Conservation (phyloP, 2,329 filamentous ascomycete species). For the Tolypocladium ovalisporum region DNA sequence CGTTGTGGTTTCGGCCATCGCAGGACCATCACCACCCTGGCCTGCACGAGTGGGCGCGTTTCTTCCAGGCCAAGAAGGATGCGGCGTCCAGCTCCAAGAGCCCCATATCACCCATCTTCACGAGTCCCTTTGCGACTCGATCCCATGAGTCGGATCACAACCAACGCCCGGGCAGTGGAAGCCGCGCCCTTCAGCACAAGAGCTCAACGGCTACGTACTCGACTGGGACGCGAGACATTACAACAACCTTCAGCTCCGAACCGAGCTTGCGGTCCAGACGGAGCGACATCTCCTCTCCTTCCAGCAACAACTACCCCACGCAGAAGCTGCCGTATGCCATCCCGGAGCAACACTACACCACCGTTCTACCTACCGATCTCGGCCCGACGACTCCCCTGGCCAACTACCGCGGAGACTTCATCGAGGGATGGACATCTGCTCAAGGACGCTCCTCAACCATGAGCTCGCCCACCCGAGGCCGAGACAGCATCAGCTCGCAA, state of each 20-base stretch:
- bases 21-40: slow-evolving; percentile 38
- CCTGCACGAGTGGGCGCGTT: slow-evolving; percentile 49
- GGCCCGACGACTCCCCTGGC: slow-evolving; percentile 45
- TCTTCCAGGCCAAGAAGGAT: slow-evolving; percentile 34
- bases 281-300: slow-evolving; percentile 51
- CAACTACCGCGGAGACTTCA: slow-evolving; percentile 43
- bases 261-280: slow-evolving; percentile 50
- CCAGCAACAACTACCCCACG: slow-evolving; percentile 33
- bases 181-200: slow-evolving; percentile 33
- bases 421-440: slow-evolving; percentile 49
- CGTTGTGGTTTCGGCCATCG: slow-evolving; percentile 45
- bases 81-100: slow-evolving; percentile 36
- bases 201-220: slow-evolving; percentile 35
- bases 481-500: slow-evolving; percentile 44
- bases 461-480: slow-evolving; percentile 43
- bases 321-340: slow-evolving; percentile 26
- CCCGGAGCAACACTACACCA: slow-evolving; percentile 37
- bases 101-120: slow-evolving; percentile 42
- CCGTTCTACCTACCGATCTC: slow-evolving; percentile 40
- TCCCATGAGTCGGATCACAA: slow-evolving; percentile 31
- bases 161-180: slow-evolving; percentile 32
- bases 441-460: slow-evolving; percentile 48
- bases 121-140: slow-evolving; percentile 38
- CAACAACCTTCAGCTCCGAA: slow-evolving; percentile 42
- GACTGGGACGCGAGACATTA: slow-evolving; percentile 35